phyloP scores from a whole-genome alignment of 2,329 filamentous ascomycete species.

The Fonsecaea pugnacius region DNA sequence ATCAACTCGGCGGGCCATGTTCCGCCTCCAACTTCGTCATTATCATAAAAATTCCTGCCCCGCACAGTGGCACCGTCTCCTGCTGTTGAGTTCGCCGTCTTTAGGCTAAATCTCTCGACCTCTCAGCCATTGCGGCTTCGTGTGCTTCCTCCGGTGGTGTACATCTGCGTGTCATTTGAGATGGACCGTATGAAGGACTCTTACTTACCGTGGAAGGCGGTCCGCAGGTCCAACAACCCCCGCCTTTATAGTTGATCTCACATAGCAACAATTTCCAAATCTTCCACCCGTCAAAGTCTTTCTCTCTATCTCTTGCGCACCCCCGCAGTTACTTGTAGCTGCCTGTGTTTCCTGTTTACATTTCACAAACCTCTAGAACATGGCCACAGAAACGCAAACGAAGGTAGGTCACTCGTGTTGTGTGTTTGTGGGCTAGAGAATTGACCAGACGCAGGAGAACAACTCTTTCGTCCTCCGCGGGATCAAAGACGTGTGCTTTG shows the following conservation, averaged over 20 bases:
- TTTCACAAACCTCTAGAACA: slow-evolving; percentile 7
- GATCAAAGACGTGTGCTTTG: slow-evolving; percentile 71
- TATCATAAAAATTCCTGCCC: slow-evolving; percentile 12
- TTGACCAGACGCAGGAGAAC: slow-evolving; percentile 60
- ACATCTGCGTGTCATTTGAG: background rate
- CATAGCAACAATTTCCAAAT: slow-evolving; percentile 9
- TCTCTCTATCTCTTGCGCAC: slow-evolving; percentile 2
- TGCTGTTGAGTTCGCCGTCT: slow-evolving; percentile 1
- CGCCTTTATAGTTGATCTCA: slow-evolving; percentile 13
- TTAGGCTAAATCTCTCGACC: slow-evolving; percentile 22
- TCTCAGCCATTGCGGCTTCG: slow-evolving; percentile 11
- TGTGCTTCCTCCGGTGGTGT: slow-evolving; percentile 14
- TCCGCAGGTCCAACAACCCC: slow-evolving; percentile 9
- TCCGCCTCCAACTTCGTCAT: background rate
- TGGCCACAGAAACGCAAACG: slow-evolving; percentile 31
- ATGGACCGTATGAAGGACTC: background rate
- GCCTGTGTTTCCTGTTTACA: background rate
- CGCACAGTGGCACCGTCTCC: slow-evolving; percentile 11
- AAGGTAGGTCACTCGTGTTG: slow-evolving; percentile 17
- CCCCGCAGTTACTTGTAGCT: background rate
- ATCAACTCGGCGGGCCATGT: background rate
- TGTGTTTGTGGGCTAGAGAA: background rate
- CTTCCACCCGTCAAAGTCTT: background rate
- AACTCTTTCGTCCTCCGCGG: slow-evolving; percentile 84
- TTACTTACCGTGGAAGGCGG: slow-evolving; percentile 20